Evolutionary conservation across 1,284 basidiomycete genomes (phyloP), one percentile per base, ranked within the genome.

Genomic region (Moesziomyces sp.): DNA sequence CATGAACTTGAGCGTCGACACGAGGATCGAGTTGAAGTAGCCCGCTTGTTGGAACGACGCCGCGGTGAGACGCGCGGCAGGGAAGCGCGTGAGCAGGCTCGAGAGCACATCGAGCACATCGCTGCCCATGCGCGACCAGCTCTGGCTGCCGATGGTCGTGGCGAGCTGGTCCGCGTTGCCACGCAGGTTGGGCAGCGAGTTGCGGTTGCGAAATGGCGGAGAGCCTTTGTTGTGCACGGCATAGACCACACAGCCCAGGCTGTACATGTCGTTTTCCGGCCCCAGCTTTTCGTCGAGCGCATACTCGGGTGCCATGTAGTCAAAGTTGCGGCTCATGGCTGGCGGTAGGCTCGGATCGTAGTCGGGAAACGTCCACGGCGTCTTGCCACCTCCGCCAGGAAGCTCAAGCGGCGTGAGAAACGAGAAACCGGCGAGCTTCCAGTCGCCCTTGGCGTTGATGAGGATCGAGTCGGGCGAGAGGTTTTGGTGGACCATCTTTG

Each of bases 291-390:
- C 93, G 84, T 98, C 95, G 53, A 98, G 86, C 0, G 91, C 93
- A 85, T 97, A 97, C 85, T 98, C 96, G 0, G 96, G 96, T 1
- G 95, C 96, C 94, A 83, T 46, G 83, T 94, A 98, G 85, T 99
- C 95, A 77, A 97, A 93, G 56, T 94, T 93, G 63, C 93, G 90
- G 84, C 97, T 94, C 3, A 94, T 89, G 76, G 93, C 92, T 11
- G 89, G 85, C 0, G 94, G 92, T 24, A 93, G 85, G 48, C 91
- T 88, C 18, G 89, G 89, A 84, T 98, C 94, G 70, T 91, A 92
- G 30, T 93, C 91, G 0, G 94, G 94, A 79, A 93, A 96, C 67
- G 92, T 90, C 90, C 93, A 97, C 28, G 89, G 89, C 1, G 93
- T 90, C 0, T 90, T 87, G 5, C 88, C 87, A 1, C 93, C 94